Evolutionary conservation across 768 basidiomycete genomes (phyloP).

Genomic region (Phanerochaete sordida): DNA sequence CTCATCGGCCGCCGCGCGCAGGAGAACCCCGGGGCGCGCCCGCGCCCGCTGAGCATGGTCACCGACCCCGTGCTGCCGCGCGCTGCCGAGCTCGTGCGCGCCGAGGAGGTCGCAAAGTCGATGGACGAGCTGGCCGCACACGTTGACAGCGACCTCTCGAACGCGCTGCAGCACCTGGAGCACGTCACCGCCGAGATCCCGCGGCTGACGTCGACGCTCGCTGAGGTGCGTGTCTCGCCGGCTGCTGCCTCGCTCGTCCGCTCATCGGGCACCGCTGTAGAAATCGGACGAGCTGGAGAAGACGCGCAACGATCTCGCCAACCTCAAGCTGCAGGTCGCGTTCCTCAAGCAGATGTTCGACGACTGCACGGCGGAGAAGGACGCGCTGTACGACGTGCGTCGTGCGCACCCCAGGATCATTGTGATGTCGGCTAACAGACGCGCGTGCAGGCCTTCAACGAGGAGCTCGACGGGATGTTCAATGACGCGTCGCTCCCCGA

Average conservation of each 20-base stretch:
- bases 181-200: constrained; percentile 33
- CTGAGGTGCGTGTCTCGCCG: constrained; percentile 49
- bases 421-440: constrained; percentile 3
- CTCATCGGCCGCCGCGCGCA: constrained; percentile 60
- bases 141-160: constrained; percentile 52
- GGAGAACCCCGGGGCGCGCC: constrained; percentile 44
- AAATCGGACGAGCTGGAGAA: constrained; percentile 62
- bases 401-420: neutral
- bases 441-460: constrained; percentile 76
- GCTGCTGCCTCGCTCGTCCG: constrained; percentile 32
- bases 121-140: constrained; percentile 54
- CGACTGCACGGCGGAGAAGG: constrained; percentile 82
- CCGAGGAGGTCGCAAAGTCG: constrained; percentile 37
- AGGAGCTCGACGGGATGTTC: constrained; percentile 90
- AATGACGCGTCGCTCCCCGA: constrained; percentile 79
- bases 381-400: constrained; percentile 88
- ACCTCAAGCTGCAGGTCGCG: constrained; percentile 70
- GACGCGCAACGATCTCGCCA: constrained; percentile 60
- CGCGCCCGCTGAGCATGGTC: constrained; percentile 38
- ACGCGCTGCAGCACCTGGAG: constrained; percentile 52
- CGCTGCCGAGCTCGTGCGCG: constrained; percentile 30
- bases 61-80: constrained; percentile 6
- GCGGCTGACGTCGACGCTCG: constrained; percentile 43
- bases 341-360: constrained; percentile 73
- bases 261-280: constrained; percentile 30